phyloP scores from a whole-genome alignment of 257 asterid genomes.

The Solanum etuberosum region DNA sequence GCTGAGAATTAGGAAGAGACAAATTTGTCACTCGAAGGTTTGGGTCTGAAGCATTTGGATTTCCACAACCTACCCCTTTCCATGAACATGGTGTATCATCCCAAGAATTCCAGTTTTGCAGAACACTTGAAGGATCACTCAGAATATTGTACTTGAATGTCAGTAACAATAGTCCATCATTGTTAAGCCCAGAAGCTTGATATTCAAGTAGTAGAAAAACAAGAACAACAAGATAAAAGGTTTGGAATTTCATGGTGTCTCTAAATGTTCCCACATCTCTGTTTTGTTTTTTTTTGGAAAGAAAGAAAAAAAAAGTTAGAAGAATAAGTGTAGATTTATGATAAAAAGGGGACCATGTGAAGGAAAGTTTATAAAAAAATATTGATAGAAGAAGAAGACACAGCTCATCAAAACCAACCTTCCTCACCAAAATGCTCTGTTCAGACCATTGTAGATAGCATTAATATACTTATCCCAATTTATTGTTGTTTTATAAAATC shows the following conservation, averaged over 20 bases:
- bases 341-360: constrained; percentile 38
- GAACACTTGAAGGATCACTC: constrained; percentile 48
- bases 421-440: constrained; percentile 42
- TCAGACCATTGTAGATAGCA: constrained; percentile 18
- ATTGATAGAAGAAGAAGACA: constrained; percentile 4
- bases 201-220: constrained; percentile 20
- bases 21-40: constrained; percentile 53
- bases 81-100: constrained; percentile 74
- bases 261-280: constrained; percentile 36
- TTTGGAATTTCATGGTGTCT: constrained; percentile 35
- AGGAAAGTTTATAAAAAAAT: constrained; percentile 9
- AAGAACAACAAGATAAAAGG: constrained; percentile 19
- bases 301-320: background rate
- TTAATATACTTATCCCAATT: background rate
- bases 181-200: constrained; percentile 39
- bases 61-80: constrained; percentile 73
- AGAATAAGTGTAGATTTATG: constrained; percentile 46
- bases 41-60: constrained; percentile 31
- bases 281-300: background rate
- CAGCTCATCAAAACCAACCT: constrained; percentile 57
- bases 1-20: constrained; percentile 46
- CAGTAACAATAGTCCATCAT: constrained; percentile 62
- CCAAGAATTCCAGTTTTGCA: constrained; percentile 40
- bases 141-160: constrained; percentile 50
- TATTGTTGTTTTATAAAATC: background rate